Evolutionary conservation across 2,329 filamentous ascomycete genomes (phyloP).

Genomic region (Aspergillus floridensis): DNA sequence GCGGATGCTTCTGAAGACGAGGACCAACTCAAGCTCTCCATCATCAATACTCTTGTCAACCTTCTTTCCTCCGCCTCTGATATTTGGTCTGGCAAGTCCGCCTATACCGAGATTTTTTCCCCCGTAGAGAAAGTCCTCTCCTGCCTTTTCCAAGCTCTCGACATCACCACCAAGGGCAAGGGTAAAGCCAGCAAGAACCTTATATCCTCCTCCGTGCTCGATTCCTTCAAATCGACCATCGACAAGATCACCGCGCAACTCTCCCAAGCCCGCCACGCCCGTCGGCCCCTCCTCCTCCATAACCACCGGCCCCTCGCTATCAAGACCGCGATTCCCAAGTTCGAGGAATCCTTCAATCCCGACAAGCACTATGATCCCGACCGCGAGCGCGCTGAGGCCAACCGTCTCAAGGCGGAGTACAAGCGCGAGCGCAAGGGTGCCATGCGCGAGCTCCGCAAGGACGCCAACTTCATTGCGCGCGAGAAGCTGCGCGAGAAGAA

Average conservation of each 20-base stretch:
- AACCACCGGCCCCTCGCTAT: slow-evolving; percentile 85
- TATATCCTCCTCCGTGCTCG: slow-evolving; percentile 42
- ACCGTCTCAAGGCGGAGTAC: slow-evolving; percentile 83
- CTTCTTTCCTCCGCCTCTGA: slow-evolving; percentile 68
- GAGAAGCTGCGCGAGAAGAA: slow-evolving; percentile 91
- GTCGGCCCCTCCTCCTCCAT: slow-evolving; percentile 81
- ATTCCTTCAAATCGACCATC: slow-evolving; percentile 30
- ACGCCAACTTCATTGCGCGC: slow-evolving; percentile 87
- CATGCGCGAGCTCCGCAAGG: slow-evolving; percentile 89
- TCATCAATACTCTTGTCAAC: slow-evolving; percentile 61
- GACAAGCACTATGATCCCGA: slow-evolving; percentile 97
- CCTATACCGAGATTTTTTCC: slow-evolving; percentile 76
- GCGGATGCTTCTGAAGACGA: slow-evolving; percentile 22
- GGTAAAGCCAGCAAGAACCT: slow-evolving; percentile 46
- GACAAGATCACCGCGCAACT: slow-evolving; percentile 46
- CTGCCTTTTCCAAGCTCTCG: slow-evolving; percentile 54
- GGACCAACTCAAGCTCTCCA: slow-evolving; percentile 54
- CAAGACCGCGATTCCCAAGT: slow-evolving; percentile 85
- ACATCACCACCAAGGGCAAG: not conserved
- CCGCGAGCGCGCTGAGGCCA: slow-evolving; percentile 78
- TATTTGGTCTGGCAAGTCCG: slow-evolving; percentile 68
- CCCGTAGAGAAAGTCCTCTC: slow-evolving; percentile 60
- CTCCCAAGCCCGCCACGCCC: slow-evolving; percentile 60
- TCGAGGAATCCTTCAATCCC: slow-evolving; percentile 92
- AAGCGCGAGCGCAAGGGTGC: slow-evolving; percentile 95